Percentiles rank a stretch among this genome's conserved stretches.
Evolutionary conservation across 2,329 filamentous ascomycete species (phyloP).

Genomic region (Thelonectria olida): DNA sequence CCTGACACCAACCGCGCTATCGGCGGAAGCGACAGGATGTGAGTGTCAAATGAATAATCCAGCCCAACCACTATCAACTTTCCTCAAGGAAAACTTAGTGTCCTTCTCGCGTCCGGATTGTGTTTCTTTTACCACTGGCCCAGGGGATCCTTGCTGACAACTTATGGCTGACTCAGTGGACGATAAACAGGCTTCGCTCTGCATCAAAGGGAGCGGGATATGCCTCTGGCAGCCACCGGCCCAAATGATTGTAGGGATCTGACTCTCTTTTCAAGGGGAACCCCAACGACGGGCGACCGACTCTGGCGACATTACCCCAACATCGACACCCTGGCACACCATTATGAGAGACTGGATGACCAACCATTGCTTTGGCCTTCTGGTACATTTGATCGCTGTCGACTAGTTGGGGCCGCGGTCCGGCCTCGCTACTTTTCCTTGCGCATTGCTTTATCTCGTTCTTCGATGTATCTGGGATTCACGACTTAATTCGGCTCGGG

Average conservation of each 20-base stretch:
- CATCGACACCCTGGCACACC: conserved; percentile 40
- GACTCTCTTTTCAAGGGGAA: conserved; percentile 26
- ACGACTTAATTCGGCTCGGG: conserved; percentile 53
- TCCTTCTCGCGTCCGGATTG: conserved; percentile 82
- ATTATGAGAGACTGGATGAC: conserved; percentile 28
- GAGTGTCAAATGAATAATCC: conserved; percentile 73
- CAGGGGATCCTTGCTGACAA: conserved; percentile 76
- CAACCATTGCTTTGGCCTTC: conserved; percentile 30
- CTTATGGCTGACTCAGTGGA: conserved; percentile 83
- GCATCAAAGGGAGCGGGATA: conserved; percentile 74
- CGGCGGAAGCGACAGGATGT: conserved; percentile 92
- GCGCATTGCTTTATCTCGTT: conserved; percentile 53
- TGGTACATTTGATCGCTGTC: conserved; percentile 38
- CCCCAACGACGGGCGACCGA: conserved; percentile 35
- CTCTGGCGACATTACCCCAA: conserved; percentile 37
- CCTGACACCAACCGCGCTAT: conserved; percentile 79
- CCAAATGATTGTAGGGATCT: conserved; percentile 42
- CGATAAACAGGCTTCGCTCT: conserved; percentile 86
- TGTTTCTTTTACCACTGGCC: conserved; percentile 75
- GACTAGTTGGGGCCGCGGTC: conserved; percentile 38
- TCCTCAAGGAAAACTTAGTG: conserved; percentile 85
- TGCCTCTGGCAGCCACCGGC: conserved; percentile 51
- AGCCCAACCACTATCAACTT: conserved; percentile 54
- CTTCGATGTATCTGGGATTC: conserved; percentile 50
- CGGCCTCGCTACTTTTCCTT: conserved; percentile 42